Evolutionary conservation across 768 basidiomycete genomes (phyloP).

Genomic region (Termitomyces sp.): DNA sequence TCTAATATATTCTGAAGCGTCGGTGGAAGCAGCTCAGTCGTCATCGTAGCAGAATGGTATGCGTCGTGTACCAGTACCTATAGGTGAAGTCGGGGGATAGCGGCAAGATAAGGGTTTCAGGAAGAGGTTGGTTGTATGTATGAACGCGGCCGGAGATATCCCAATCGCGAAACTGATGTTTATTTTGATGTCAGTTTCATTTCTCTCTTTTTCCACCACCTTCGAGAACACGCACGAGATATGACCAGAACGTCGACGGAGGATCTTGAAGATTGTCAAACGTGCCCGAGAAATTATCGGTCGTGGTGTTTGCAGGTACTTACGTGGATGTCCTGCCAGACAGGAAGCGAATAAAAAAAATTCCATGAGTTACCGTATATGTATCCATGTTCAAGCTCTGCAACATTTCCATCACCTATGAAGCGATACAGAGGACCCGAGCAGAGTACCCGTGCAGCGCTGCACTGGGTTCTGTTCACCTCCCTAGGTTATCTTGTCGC

Average conservation of each 20-base stretch:
- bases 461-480: no score
- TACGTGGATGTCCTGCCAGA: no score
- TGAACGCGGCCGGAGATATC: not conserved
- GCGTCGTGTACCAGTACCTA: not conserved
- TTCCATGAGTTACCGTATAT: no score
- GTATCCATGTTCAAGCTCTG: no score
- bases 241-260: no score
- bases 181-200: slow-evolving; percentile 11
- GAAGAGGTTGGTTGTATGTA: no score
- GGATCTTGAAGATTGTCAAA: slow-evolving; percentile 28
- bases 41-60: slow-evolving; percentile 31
- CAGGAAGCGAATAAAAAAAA: no score
- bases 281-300: slow-evolving; percentile 15
- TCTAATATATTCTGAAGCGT: slow-evolving; percentile 94
- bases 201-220: slow-evolving; percentile 7
- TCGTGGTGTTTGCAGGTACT: slow-evolving; percentile 38
- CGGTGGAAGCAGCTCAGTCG: slow-evolving; percentile 67
- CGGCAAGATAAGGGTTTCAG: not conserved
- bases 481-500: no score
- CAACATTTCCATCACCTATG: no score
- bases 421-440: no score
- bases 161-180: not conserved
- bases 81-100: not conserved
- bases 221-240: no score
- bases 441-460: no score